A percentile compares a stretch with the other conserved stretches of the same genome.
Evolutionary conservation across 257 asterid genomes (phyloP).

Genomic region (Capsicum rhomboideum): DNA sequence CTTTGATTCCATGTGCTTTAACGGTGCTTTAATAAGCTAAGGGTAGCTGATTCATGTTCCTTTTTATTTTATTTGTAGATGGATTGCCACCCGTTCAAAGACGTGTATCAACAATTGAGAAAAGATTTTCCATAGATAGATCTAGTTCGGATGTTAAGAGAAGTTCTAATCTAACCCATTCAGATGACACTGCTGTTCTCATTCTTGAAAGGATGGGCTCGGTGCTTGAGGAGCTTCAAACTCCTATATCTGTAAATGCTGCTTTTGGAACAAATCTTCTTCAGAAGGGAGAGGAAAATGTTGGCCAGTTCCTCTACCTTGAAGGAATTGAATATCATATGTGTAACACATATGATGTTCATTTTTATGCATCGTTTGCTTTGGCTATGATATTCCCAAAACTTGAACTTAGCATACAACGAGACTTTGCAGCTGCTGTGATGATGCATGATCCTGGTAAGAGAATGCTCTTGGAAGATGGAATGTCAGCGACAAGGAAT

Average conservation of each 20-base stretch:
- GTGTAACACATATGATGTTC: slow-evolving; percentile 96
- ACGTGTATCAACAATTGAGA: slow-evolving; percentile 41
- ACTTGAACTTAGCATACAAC: slow-evolving; percentile 84
- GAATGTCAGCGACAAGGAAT: slow-evolving; percentile 54
- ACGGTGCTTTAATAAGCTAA: neutral
- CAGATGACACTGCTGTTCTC: slow-evolving; percentile 54
- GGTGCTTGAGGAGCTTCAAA: slow-evolving; percentile 47
- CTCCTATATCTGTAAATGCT: slow-evolving; percentile 51
- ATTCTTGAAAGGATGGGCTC: slow-evolving; percentile 81
- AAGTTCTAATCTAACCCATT: slow-evolving; percentile 15
- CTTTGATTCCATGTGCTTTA: neutral
- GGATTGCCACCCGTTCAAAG: slow-evolving; percentile 72
- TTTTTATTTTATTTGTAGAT: slow-evolving; percentile 32
- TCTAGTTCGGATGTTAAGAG: slow-evolving; percentile 20
- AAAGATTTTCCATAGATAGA: slow-evolving; percentile 51
- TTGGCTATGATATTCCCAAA: slow-evolving; percentile 65
- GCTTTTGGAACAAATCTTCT: slow-evolving; percentile 74
- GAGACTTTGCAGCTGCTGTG: slow-evolving; percentile 95
- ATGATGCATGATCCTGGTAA: slow-evolving; percentile 93
- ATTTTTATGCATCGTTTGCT: slow-evolving; percentile 88
- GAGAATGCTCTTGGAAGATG: slow-evolving; percentile 53
- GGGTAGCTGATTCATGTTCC: neutral
- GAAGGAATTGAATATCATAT: slow-evolving; percentile 95
- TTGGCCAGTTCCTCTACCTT: slow-evolving; percentile 89
- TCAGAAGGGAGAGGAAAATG: slow-evolving; percentile 68